These are phyloP conservation scores for Hypoxylon sp. DNA, from an alignment of 2,329 filamentous ascomycete species.

Conservation along the genomic window DNA sequence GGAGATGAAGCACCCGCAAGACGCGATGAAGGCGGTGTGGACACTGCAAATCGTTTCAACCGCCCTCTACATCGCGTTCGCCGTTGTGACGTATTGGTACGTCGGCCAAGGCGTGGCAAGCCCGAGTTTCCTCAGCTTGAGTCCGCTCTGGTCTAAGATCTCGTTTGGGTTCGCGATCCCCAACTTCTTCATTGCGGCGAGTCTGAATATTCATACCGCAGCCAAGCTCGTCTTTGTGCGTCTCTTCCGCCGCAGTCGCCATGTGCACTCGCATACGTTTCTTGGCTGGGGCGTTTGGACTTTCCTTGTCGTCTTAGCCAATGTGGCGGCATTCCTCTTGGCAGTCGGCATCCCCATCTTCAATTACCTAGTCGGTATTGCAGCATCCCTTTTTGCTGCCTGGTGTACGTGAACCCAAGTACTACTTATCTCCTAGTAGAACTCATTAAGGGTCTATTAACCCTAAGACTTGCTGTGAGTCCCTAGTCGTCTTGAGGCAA, in stretches of 20 bases:
- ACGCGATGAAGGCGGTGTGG: conserved; percentile 67
- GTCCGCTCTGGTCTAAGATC: conserved; percentile 63
- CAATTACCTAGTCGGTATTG: conserved; percentile 67
- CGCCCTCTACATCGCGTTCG: conserved; percentile 65
- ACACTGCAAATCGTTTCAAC: conserved; percentile 65
- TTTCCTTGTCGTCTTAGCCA: conserved; percentile 61
- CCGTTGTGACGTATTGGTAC: conserved; percentile 66
- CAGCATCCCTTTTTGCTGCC: conserved; percentile 65
- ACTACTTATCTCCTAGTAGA: background rate
- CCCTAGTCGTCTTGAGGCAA: background rate
- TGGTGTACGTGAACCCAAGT: conserved; percentile 57
- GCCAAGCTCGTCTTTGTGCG: conserved; percentile 67
- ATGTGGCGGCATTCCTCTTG: conserved; percentile 60
- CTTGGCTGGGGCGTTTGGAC: conserved; percentile 65
- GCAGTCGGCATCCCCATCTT: conserved; percentile 67
- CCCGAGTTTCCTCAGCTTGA: conserved; percentile 64
- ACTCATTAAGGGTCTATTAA: background rate
- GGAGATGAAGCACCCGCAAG: conserved; percentile 66
- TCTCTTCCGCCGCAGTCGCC: conserved; percentile 61
- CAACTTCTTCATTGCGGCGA: conserved; percentile 65
- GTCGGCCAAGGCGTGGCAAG: conserved; percentile 62
- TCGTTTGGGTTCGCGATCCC: conserved; percentile 66
- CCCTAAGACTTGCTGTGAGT: no score
- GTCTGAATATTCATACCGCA: conserved; percentile 66
- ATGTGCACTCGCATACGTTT: conserved; percentile 64